Conservation (phyloP, 768 basidiomycete genomes). For the Amanita muscaria region DNA sequence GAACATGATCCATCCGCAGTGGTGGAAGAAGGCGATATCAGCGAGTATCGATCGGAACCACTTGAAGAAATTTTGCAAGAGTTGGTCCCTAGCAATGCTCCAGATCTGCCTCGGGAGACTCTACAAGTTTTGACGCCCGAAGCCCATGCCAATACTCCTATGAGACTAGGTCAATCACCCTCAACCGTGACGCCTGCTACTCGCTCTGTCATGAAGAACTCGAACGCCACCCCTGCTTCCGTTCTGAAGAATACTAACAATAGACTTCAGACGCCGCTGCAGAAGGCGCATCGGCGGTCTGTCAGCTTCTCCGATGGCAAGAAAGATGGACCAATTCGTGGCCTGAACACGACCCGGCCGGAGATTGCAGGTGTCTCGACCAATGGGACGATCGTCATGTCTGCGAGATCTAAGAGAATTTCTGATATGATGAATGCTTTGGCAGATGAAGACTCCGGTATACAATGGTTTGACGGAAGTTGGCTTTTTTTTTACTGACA, state of each 20-base stretch:
- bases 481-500: constrained; percentile 10
- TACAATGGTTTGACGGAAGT: constrained; percentile 15
- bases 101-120: constrained; percentile 4
- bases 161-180: constrained; percentile 8
- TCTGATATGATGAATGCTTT: constrained; percentile 71
- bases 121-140: constrained; percentile 4
- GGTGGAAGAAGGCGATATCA: background rate
- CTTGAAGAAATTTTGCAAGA: constrained; percentile 1
- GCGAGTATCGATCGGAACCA: background rate
- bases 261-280: constrained; percentile 49
- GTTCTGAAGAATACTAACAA: constrained; percentile 44
- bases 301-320: constrained; percentile 98
- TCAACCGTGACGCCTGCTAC: constrained; percentile 26
- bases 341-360: constrained; percentile 29
- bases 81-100: background rate
- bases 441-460: constrained; percentile 59
- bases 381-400: constrained; percentile 35
- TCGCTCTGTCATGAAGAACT: constrained; percentile 37
- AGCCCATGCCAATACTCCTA: background rate
- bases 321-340: constrained; percentile 79
- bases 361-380: constrained; percentile 29
- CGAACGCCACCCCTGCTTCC: constrained; percentile 46
- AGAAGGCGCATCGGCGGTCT: constrained; percentile 56
- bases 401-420: constrained; percentile 72
- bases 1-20: constrained; percentile 22